Percentiles rank a stretch among this genome's conserved stretches.
These are phyloP conservation scores for Quercus robur DNA, from an alignment of 306 rosid species.

Conservation along the genomic window DNA sequence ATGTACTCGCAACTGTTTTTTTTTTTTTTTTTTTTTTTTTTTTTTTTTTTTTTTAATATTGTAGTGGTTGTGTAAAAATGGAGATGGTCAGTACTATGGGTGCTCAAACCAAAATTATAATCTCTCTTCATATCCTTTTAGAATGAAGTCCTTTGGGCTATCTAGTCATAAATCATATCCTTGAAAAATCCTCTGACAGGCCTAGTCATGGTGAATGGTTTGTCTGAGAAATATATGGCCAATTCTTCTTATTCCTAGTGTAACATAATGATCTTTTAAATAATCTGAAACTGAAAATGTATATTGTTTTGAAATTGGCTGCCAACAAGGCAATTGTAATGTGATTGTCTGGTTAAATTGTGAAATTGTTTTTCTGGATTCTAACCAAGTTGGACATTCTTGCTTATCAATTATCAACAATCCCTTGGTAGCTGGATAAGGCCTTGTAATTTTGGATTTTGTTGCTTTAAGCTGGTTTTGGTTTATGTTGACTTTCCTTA, in stretches of 20 bases:
- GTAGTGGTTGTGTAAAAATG: not conserved
- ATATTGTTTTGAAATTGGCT: not conserved
- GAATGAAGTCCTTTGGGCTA: not conserved
- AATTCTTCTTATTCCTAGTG: not conserved
- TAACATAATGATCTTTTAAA: not conserved
- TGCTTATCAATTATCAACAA: not conserved
- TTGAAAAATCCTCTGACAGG: not conserved
- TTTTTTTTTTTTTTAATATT: not conserved
- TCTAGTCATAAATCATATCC: not conserved
- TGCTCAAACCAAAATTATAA: too few species aligned
- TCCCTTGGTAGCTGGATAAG: not conserved
- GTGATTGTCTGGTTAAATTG: not conserved
- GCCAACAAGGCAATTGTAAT: not conserved
- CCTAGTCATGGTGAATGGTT: not conserved
- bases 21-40: not conserved
- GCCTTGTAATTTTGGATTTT: not conserved
- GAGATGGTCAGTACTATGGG: not conserved
- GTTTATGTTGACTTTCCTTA: not conserved
- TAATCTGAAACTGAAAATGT: not conserved
- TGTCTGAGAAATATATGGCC: not conserved
- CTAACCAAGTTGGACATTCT: not conserved
- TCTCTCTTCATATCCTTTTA: not conserved
- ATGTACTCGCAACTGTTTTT: not conserved
- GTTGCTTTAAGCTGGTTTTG: not conserved
- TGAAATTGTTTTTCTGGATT: not conserved